These are phyloP conservation scores for Blastocrithidia nonstop DNA, from an alignment of 208 protist genomes.

Conservation along the genomic window DNA sequence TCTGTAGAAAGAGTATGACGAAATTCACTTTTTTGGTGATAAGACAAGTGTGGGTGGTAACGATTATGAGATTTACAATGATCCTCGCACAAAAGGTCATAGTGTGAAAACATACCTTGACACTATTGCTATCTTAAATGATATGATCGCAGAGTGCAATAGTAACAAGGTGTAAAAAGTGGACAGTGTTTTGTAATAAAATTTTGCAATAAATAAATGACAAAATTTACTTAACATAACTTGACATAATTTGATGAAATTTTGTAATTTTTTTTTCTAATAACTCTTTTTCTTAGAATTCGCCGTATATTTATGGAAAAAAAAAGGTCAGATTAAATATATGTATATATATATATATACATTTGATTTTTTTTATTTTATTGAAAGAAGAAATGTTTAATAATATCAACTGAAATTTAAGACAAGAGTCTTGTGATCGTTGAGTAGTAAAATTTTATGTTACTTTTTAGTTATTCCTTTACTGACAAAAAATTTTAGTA, in stretches of 20 bases:
- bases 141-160: constrained; percentile 15
- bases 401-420: too few relatives aligned
- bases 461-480: too few relatives aligned
- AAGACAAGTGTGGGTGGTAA: constrained; percentile 98
- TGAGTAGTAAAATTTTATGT: too few relatives aligned
- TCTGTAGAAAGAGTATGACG: constrained; percentile 89
- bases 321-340: too few relatives aligned
- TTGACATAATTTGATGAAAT: background rate
- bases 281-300: too few relatives aligned
- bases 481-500: too few relatives aligned
- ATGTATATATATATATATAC: too few relatives aligned
- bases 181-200: background rate
- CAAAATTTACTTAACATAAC: background rate
- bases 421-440: too few relatives aligned
- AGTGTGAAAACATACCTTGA: constrained; percentile 91
- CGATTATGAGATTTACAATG: constrained; percentile 98
- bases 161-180: background rate
- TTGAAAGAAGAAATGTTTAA: too few relatives aligned
- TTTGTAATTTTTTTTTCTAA: background rate
- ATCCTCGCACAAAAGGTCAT: constrained; percentile 86
- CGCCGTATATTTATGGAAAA: too few relatives aligned
- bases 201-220: background rate
- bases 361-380: too few relatives aligned
- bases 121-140: constrained; percentile 84
- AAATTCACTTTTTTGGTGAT: constrained; percentile 99